Evolutionary conservation across 2,329 filamentous ascomycete genomes (phyloP).

Genomic region (Neonectria sp.): DNA sequence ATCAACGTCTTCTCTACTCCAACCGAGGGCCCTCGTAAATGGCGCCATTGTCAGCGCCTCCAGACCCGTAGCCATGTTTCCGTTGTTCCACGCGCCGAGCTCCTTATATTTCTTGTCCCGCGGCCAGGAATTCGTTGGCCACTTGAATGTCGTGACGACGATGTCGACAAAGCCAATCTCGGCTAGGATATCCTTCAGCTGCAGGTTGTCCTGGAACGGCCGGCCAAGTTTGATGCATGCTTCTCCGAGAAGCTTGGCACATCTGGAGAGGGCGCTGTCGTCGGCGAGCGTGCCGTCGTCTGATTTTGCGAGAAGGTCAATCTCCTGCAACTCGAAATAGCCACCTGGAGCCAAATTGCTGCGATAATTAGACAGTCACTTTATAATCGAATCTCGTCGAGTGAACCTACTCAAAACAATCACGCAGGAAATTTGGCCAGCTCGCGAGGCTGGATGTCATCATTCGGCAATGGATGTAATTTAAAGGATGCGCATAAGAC

Average conservation of each 20-base stretch:
- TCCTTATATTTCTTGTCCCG: constrained; percentile 36
- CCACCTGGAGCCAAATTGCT: constrained; percentile 1
- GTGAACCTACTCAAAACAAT: constrained; percentile 11
- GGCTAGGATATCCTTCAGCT: constrained; percentile 33
- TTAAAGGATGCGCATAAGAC: constrained; percentile 16
- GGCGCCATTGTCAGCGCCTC: constrained; percentile 35
- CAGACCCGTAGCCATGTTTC: constrained; percentile 32
- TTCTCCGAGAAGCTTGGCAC: neutral
- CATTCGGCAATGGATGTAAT: constrained; percentile 23
- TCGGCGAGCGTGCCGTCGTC: constrained; percentile 4
- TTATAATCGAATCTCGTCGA: no score
- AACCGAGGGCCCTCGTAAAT: constrained; percentile 28
- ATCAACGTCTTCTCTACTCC: constrained; percentile 30
- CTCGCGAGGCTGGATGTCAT: constrained; percentile 19
- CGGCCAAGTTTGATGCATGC: neutral
- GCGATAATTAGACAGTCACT: neutral
- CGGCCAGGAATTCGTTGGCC: constrained; percentile 38
- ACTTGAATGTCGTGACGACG: constrained; percentile 38
- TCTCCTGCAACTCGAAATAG: constrained; percentile 6
- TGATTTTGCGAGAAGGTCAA: neutral
- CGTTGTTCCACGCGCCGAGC: constrained; percentile 33
- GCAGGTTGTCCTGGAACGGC: constrained; percentile 23
- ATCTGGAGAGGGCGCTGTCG: neutral
- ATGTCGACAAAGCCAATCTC: constrained; percentile 33
- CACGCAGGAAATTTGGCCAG: constrained; percentile 7